Base-by-base conservation (phyloP, 331 rosid genomes). In the Malus hybrid region DNA sequence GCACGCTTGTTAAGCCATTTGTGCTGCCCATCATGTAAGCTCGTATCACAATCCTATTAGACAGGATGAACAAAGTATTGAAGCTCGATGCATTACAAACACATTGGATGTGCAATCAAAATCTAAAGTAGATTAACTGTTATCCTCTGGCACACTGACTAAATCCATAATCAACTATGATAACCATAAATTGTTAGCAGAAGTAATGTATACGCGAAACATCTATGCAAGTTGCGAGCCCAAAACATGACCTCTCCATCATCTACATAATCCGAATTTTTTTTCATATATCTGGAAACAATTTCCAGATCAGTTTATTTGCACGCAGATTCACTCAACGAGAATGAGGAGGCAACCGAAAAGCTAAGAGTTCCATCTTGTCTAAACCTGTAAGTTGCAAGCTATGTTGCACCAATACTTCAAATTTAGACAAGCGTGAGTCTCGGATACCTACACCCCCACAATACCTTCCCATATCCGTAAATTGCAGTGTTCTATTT, bases 21-120 rank as follows among this genome's bases (percentile, higher is more conserved):
- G 81, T 34, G 72, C 89, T 54, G 42, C 85, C 88, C 98, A 93
- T 91, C 14, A 44, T 28, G 76, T 66, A 73, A 42, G 81, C 75
- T 78, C 48, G 77, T 76, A 70, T 68, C 61, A 54, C 64, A 61
- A 65, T 69, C 87, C 95, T 89, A 72, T 64, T 32, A 75, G 64
- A 81, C 54, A 77, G 31, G 72, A 77, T 59, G 34, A 74, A 32
- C 32, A 79, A 70, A 46, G 8, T 42, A 32, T 76, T 70, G 76
- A 77, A 75, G 74, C 14, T 67, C 68, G 6, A 32, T 77, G 61
- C 12, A 70, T 36, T 16, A 19, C 2, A 7, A 6, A 29, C 44
- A 29, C 74, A 50, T 76, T 67, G 24, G 59, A 73, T 22, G 73
- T 19, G 52, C 59, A 67, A 27, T 54, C 44, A 42, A 73, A 69